phyloP scores from a whole-genome alignment of 2,329 filamentous ascomycete genomes.

The Talaromyces sp. region DNA sequence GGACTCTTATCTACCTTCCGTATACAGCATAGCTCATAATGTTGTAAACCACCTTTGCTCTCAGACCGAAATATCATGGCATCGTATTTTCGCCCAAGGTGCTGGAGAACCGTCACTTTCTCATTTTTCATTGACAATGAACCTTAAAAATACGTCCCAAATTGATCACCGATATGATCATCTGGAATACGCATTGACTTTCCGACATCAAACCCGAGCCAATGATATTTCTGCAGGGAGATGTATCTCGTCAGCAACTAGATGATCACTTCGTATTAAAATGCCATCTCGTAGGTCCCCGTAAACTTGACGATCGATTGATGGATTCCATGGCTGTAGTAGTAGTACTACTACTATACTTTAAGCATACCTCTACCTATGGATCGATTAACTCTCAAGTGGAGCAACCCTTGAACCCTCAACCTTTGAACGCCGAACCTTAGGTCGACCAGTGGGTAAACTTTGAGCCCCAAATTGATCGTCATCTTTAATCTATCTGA shows the following conservation, averaged over 20 bases:
- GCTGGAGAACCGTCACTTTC: not conserved
- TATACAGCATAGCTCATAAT: not conserved
- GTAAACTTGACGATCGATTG: not conserved
- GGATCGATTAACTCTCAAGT: not conserved
- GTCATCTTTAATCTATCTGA: not conserved
- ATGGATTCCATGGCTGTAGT: not conserved
- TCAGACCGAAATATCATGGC: not conserved
- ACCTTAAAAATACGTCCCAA: not conserved
- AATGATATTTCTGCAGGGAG: not conserved
- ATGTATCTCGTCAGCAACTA: not conserved
- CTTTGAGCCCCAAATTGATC: not conserved
- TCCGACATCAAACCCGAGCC: not conserved
- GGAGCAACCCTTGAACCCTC: not conserved
- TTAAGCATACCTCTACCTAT: not conserved
- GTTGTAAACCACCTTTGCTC: not conserved
- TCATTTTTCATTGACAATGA: not conserved
- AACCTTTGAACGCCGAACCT: not conserved
- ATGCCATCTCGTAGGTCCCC: not conserved
- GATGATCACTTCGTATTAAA: not conserved
- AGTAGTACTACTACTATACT: not conserved
- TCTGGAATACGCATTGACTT: not conserved
- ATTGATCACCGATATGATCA: not conserved
- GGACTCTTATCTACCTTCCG: not conserved
- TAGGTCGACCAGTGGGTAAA: not conserved
- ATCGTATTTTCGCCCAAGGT: not conserved